These are phyloP conservation scores for Fusarium agapanthi DNA, from an alignment of 2,329 filamentous ascomycete species.

Conservation along the genomic window DNA sequence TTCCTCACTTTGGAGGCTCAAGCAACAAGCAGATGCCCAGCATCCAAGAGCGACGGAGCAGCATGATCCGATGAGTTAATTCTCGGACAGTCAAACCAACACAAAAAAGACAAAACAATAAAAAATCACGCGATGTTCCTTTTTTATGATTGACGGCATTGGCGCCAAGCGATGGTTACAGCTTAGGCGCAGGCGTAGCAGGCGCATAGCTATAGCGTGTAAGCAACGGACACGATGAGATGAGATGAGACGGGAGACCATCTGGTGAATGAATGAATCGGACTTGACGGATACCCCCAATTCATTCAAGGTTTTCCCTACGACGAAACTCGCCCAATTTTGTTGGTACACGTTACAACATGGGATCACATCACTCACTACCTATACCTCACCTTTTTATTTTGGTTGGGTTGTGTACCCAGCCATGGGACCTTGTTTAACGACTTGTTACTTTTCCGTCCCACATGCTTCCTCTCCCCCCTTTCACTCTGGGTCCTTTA, in stretches of 20 bases:
- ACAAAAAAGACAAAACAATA: slow-evolving; percentile 20
- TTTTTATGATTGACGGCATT: slow-evolving; percentile 42
- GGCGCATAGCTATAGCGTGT: slow-evolving; percentile 22
- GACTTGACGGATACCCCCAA: slow-evolving; percentile 36
- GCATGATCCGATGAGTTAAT: slow-evolving; percentile 48
- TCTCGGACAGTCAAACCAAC: slow-evolving; percentile 14
- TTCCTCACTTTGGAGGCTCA: slow-evolving; percentile 60
- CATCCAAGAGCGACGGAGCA: slow-evolving; percentile 54
- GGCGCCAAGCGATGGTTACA: slow-evolving; percentile 25
- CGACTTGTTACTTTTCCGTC: slow-evolving; percentile 29
- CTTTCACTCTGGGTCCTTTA: not conserved
- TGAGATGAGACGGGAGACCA: slow-evolving; percentile 31
- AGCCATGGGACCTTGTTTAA: slow-evolving; percentile 22
- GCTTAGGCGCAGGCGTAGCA: slow-evolving; percentile 31
- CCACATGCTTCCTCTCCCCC: slow-evolving; percentile 5
- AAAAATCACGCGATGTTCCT: slow-evolving; percentile 23
- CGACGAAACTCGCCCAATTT: slow-evolving; percentile 22
- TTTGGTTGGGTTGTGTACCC: slow-evolving; percentile 9
- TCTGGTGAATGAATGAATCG: slow-evolving; percentile 31
- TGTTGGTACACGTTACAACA: slow-evolving; percentile 18
- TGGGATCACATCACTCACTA: slow-evolving; percentile 8
- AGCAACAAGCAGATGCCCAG: slow-evolving; percentile 49
- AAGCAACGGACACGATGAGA: slow-evolving; percentile 34
- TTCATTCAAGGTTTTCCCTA: slow-evolving; percentile 25
- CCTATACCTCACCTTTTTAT: slow-evolving; percentile 5